These are phyloP conservation scores for Aspergillus viridinutans DNA, from an alignment of 2,329 filamentous ascomycete genomes.

Conservation along the genomic window DNA sequence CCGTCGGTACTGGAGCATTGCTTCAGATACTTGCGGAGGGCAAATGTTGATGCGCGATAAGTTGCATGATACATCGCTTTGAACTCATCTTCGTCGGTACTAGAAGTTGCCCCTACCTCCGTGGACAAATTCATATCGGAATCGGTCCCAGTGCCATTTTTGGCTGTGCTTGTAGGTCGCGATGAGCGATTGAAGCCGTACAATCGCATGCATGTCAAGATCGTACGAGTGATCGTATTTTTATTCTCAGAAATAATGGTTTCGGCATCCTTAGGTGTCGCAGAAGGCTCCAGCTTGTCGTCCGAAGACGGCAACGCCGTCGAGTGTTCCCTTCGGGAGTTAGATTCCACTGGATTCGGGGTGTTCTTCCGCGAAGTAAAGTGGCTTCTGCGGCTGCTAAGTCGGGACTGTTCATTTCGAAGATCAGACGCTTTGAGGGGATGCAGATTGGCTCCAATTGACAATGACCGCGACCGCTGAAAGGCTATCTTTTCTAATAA, in stretches of 20 bases:
- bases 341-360: constrained; percentile 23
- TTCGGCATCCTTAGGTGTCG: constrained; percentile 24
- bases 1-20: constrained; percentile 6
- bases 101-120: constrained; percentile 4
- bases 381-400: constrained; percentile 20
- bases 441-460: constrained; percentile 25
- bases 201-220: constrained; percentile 42
- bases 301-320: constrained; percentile 16
- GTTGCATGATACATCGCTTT: constrained; percentile 43
- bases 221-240: constrained; percentile 38
- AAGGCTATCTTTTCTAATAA: constrained; percentile 25
- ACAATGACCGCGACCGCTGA: constrained; percentile 32
- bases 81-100: constrained; percentile 38
- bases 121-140: not conserved
- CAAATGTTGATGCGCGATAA: constrained; percentile 41
- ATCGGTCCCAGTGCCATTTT: not conserved
- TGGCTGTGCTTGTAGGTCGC: constrained; percentile 11
- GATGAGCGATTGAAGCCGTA: constrained; percentile 39
- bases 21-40: constrained; percentile 38
- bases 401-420: constrained; percentile 14
- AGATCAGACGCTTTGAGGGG: constrained; percentile 14
- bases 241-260: constrained; percentile 36
- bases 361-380: constrained; percentile 13
- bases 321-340: constrained; percentile 8
- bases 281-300: constrained; percentile 10